Evolutionary conservation across 371 early-diverging fungal species (phyloP), one percentile per base, ranked within the genome.

Genomic region (Mortierella sp.): DNA sequence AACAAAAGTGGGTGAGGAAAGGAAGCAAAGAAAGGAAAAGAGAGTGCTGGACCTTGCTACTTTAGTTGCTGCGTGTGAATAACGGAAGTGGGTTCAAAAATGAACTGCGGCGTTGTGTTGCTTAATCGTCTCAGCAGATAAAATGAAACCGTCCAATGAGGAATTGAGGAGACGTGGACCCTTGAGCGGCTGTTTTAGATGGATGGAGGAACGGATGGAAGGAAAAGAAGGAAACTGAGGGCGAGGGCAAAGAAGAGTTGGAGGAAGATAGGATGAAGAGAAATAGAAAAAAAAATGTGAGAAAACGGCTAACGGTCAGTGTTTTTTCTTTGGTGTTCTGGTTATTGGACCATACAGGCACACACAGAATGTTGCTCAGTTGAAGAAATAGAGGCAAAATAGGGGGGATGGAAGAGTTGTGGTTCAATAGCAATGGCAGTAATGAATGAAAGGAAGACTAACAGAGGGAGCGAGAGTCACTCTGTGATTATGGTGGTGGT

Each of bases 21-120:
- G 26, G 24, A 45, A 24, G 14, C 19, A 55, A 42, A 14, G 19
- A 38, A n/a, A 14, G n/a, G 38, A 38, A 50, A 38, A 42, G n/a
- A 52, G 54, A 47, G 34, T 6, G 73, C 13, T 16, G 31, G 19
- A 31, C 5, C 31, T 28, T 1, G 31, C 13, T 16, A 19, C 28
- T 58, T 28, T 8, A 47, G 38, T 52, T 7, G 24, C 21, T 42
- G 68, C 42, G 68, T 68, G 68, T 42, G 68, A 68, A 68, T 68
- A 24, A 38, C 21, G 42, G 24, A 28, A 24, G 7, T 11, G 24
- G 9, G 42, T 65, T 21, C 24, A 21, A 31, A 19, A 44, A 28
- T 48, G 50, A 28, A 24, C 31, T 45, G 50, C 50, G 72, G 31
- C 48, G 50, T 10, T 72, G 50, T 73, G 73, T 24, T 73, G 54